Percentiles rank a stretch among this genome's conserved stretches.
Conservation (phyloP, 345 rosid species). For the Salix brachista region DNA sequence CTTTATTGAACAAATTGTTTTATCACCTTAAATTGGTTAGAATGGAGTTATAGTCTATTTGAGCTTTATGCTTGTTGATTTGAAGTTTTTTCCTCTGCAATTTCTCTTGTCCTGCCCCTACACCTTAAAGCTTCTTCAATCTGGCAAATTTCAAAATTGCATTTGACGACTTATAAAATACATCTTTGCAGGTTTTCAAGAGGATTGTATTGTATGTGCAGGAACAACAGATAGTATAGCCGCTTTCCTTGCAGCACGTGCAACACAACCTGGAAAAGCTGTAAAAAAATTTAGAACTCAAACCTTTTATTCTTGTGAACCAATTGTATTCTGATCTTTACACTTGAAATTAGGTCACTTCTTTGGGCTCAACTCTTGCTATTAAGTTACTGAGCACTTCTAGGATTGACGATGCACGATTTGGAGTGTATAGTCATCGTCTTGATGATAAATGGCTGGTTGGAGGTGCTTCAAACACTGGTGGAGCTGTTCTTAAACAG, state of each 20-base stretch:
- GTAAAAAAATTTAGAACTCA: constrained; percentile 34
- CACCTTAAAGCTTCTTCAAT: not conserved
- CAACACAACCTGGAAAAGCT: constrained; percentile 76
- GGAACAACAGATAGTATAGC: constrained; percentile 97
- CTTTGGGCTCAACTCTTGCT: constrained; percentile 89
- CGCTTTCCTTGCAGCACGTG: constrained; percentile 93
- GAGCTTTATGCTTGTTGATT: too few species aligned
- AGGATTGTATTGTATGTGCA: constrained; percentile 66
- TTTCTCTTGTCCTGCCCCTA: not conserved
- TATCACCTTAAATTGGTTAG: too few species aligned
- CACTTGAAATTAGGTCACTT: constrained; percentile 63
- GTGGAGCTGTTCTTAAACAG: constrained; percentile 87
- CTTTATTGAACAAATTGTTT: too few species aligned
- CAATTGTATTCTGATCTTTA: too few species aligned
- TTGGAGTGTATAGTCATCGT: constrained; percentile 92
- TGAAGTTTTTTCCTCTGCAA: not conserved
- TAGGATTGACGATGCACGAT: constrained; percentile 86
- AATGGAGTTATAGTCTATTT: too few species aligned
- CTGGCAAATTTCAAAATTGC: not conserved
- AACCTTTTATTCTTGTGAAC: not conserved
- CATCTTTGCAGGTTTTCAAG: constrained; percentile 59
- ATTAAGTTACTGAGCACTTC: constrained; percentile 73
- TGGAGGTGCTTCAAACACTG: constrained; percentile 97
- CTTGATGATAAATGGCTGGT: constrained; percentile 96
- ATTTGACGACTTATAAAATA: constrained; percentile 5